Evolutionary conservation across 2,329 filamentous ascomycete species (phyloP).

Genomic region (Epichloe bromicola): DNA sequence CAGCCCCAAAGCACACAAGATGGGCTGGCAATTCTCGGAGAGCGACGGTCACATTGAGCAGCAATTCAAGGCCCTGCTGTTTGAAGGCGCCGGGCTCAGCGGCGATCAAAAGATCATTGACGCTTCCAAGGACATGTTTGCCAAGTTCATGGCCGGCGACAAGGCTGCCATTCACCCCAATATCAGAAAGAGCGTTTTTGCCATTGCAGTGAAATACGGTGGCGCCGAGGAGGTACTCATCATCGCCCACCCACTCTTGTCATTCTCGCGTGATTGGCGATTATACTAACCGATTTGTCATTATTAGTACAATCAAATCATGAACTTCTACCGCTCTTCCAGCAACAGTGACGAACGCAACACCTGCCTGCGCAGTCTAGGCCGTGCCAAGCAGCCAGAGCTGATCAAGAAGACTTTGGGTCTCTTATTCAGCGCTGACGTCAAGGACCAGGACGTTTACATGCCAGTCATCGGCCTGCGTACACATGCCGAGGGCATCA

Average conservation of each 20-base stretch:
- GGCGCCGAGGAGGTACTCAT: constrained; percentile 61
- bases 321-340: constrained; percentile 63
- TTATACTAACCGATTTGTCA: not conserved
- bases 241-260: not conserved
- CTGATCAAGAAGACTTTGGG: constrained; percentile 71
- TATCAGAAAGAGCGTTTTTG: constrained; percentile 74
- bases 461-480: constrained; percentile 72
- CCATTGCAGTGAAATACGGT: constrained; percentile 71
- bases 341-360: constrained; percentile 72
- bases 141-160: constrained; percentile 70
- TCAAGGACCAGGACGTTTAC: constrained; percentile 92
- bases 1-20: constrained; percentile 66
- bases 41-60: constrained; percentile 80
- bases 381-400: constrained; percentile 62
- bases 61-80: constrained; percentile 88
- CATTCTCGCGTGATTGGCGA: not conserved
- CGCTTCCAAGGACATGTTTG: constrained; percentile 82
- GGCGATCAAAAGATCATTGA: constrained; percentile 68
- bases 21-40: constrained; percentile 81
- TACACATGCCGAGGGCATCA: constrained; percentile 62
- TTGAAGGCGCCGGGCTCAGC: constrained; percentile 66
- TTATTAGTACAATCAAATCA: constrained; percentile 56
- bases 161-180: constrained; percentile 79
- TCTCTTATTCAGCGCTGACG: constrained; percentile 62
- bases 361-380: constrained; percentile 72